A percentile compares a stretch with the other conserved stretches of the same genome.
These are phyloP conservation scores for Cytospora leucostoma DNA, from an alignment of 2,329 filamentous ascomycete species.

Conservation along the genomic window DNA sequence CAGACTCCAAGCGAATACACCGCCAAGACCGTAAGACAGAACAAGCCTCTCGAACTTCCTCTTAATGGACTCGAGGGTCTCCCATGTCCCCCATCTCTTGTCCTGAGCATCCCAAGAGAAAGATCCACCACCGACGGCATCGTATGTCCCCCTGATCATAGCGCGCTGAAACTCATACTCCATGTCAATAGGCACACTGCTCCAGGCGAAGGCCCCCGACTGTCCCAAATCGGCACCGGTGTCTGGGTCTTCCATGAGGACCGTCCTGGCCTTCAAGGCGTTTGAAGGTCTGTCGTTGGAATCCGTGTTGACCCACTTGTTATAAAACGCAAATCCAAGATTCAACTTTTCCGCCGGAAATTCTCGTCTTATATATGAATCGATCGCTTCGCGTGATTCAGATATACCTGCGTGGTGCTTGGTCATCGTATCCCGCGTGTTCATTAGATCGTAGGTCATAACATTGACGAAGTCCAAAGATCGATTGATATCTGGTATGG, in stretches of 20 bases:
- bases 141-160: conserved; percentile 52
- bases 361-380: conserved; percentile 61
- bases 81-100: conserved; percentile 72
- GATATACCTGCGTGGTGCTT: conserved; percentile 63
- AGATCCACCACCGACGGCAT: conserved; percentile 60
- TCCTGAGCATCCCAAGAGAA: conserved; percentile 66
- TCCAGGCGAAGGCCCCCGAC: conserved; percentile 58
- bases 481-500: conserved; percentile 58
- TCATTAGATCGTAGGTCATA: conserved; percentile 65
- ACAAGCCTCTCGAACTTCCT: conserved; percentile 65
- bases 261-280: conserved; percentile 57
- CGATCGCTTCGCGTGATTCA: conserved; percentile 54
- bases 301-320: conserved; percentile 64
- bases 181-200: conserved; percentile 54
- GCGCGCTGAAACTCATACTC: conserved; percentile 61
- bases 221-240: conserved; percentile 60
- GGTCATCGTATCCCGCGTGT: conserved; percentile 65
- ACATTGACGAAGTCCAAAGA: conserved; percentile 66
- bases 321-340: conserved; percentile 68
- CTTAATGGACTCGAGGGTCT: conserved; percentile 61
- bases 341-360: conserved; percentile 58
- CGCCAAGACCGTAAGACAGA: conserved; percentile 57
- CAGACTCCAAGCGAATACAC: conserved; percentile 74
- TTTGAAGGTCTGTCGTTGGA: conserved; percentile 34
- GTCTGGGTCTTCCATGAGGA: conserved; percentile 58